phyloP scores from a whole-genome alignment of 2,329 filamentous ascomycete species.

The Aspergillus pseudoterreus region DNA sequence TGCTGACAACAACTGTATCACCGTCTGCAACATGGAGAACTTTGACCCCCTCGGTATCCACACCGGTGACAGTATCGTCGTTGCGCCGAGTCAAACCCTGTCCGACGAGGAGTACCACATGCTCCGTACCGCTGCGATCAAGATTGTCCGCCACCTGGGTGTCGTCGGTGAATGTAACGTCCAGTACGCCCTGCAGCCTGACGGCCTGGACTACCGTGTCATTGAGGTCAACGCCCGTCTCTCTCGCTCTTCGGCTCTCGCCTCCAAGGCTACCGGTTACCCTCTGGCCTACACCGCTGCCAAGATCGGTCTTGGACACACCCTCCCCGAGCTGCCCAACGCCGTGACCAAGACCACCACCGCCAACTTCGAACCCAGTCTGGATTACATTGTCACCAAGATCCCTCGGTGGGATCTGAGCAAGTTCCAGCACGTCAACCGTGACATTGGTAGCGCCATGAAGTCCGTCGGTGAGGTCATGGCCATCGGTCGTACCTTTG shows the following conservation, averaged over 20 bases:
- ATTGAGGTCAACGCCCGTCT: slow-evolving; percentile 99
- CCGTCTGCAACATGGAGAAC: slow-evolving; percentile 98
- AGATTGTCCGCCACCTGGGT: slow-evolving; percentile 94
- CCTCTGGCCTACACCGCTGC: slow-evolving; percentile 95
- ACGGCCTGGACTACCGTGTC: slow-evolving; percentile 95
- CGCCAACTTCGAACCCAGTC: slow-evolving; percentile 94
- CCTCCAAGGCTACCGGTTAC: slow-evolving; percentile 97
- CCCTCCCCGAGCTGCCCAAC: slow-evolving; percentile 90
- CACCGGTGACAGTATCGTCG: slow-evolving; percentile 97
- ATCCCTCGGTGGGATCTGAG: slow-evolving; percentile 97
- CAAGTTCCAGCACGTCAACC: slow-evolving; percentile 99
- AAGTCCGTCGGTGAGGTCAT: slow-evolving; percentile 99
- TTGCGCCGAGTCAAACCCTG: slow-evolving; percentile 92
- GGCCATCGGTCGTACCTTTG: slow-evolving; percentile 97
- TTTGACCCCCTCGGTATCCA: slow-evolving; percentile 97
- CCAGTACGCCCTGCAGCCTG: slow-evolving; percentile 93
- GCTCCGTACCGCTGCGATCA: slow-evolving; percentile 95
- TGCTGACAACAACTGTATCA: slow-evolving; percentile 97
- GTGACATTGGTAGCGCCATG: slow-evolving; percentile 96
- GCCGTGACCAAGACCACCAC: slow-evolving; percentile 98
- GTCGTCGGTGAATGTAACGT: slow-evolving; percentile 99
- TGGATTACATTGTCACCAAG: slow-evolving; percentile 98
- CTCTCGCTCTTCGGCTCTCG: slow-evolving; percentile 91
- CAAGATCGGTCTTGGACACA: slow-evolving; percentile 96
- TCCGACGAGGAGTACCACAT: slow-evolving; percentile 99